phyloP scores from a whole-genome alignment of 176 grass and related monocot species.

The Cenchrus americanus region DNA sequence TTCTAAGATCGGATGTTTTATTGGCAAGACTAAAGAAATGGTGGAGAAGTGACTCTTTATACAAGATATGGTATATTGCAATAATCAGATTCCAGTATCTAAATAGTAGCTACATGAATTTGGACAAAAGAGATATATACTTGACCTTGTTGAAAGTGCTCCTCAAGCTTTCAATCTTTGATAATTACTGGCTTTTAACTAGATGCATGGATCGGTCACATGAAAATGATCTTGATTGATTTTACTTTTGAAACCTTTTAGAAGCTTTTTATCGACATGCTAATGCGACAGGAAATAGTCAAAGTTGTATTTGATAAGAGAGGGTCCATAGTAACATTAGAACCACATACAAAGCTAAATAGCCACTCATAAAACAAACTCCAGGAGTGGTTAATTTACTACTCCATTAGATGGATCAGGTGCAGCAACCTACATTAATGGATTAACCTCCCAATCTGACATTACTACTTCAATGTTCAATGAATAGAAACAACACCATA shows the following conservation, averaged over 20 bases:
- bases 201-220: not conserved
- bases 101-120: not conserved
- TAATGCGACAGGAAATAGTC: not conserved
- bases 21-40: not conserved
- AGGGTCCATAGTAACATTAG: too few species aligned
- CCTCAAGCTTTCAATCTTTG: not conserved
- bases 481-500: not conserved
- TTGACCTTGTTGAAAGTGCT: not conserved
- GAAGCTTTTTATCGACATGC: not conserved
- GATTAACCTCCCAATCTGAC: too few species aligned
- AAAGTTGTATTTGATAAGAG: not conserved
- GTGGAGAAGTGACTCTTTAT: not conserved
- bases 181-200: not conserved
- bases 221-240: too few species aligned
- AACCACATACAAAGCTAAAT: not conserved
- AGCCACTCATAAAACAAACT: not conserved
- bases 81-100: not conserved
- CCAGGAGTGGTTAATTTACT: not conserved
- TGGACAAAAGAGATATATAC: not conserved
- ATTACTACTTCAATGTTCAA: not conserved
- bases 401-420: not conserved
- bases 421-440: not conserved
- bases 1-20: not conserved
- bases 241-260: not conserved
- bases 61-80: not conserved